Evolutionary conservation across 78 protist genomes (phyloP).

Genomic region (Planoprotostelium fungivorum): DNA sequence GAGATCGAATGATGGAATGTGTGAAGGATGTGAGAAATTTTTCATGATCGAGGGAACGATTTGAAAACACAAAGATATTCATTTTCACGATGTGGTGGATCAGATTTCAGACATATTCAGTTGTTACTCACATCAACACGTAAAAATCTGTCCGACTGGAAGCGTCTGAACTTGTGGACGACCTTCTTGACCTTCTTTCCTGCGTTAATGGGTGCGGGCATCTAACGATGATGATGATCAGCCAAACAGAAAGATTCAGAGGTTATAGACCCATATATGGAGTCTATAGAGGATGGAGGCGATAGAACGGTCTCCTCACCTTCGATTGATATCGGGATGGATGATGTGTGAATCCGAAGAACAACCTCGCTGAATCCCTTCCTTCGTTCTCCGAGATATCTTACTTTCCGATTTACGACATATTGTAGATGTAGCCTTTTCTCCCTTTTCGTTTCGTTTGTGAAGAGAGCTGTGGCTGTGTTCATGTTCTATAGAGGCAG

Average conservation of each 20-base stretch:
- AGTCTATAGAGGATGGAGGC: too few relatives aligned
- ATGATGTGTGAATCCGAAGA: neutral
- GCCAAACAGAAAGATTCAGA: too few relatives aligned
- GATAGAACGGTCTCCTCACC: too few relatives aligned
- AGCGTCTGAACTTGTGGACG: constrained; percentile 86
- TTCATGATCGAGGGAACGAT: neutral
- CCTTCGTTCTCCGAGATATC: too few relatives aligned
- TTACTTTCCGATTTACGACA: too few relatives aligned
- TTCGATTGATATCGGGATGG: neutral
- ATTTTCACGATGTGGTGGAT: neutral
- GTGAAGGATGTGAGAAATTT: neutral
- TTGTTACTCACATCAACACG: constrained; percentile 24
- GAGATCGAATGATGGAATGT: neutral
- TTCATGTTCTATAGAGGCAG: too few relatives aligned
- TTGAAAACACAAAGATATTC: neutral
- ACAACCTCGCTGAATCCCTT: too few relatives aligned
- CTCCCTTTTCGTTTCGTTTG: too few relatives aligned
- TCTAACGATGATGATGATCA: neutral
- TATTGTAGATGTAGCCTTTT: too few relatives aligned
- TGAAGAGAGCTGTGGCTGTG: too few relatives aligned
- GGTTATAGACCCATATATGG: too few relatives aligned
- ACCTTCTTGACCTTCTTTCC: constrained; percentile 89
- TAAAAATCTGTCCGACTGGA: constrained; percentile 86
- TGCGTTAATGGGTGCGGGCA: constrained; percentile 58
- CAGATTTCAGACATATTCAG: neutral